Conservation (phyloP, 1,139 yeast genomes). For the Entelexis paramagnoliae region DNA sequence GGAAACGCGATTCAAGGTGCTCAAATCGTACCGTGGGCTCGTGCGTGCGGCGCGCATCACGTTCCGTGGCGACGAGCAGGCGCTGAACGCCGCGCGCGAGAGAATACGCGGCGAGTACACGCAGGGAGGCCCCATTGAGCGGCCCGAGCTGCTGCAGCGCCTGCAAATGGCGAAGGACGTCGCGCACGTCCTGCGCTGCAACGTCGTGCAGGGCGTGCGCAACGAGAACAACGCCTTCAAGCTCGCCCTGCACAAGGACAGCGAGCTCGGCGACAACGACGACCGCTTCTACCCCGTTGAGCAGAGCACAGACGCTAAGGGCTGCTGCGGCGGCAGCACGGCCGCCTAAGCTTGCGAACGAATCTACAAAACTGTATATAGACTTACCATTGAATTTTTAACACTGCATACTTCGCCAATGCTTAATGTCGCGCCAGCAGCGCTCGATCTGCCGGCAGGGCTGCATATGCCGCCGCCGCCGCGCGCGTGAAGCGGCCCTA, state of each 20-base stretch:
- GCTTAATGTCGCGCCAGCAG: too few relatives aligned
- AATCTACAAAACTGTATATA: too few relatives aligned
- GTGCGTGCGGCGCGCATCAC: conserved; percentile 63
- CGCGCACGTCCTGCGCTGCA: conserved; percentile 52
- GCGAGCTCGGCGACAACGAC: conserved; percentile 88
- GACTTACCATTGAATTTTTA: too few relatives aligned
- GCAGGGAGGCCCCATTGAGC: conserved; percentile 29
- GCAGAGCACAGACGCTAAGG: background rate
- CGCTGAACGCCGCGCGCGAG: conserved; percentile 52
- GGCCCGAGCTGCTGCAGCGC: conserved; percentile 41
- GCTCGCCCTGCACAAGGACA: conserved; percentile 61
- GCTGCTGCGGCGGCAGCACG: conserved; percentile 18
- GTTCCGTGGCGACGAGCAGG: conserved; percentile 45
- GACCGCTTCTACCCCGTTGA: conserved; percentile 15
- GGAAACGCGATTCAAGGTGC: conserved; percentile 13
- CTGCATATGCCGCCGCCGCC: too few relatives aligned
- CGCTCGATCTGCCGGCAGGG: too few relatives aligned
- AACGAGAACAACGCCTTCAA: conserved; percentile 28
- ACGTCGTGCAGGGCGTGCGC: conserved; percentile 71
- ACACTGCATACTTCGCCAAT: too few relatives aligned
- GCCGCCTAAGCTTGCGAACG: too few relatives aligned
- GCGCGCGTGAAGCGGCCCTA: too few relatives aligned
- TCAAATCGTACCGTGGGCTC: conserved; percentile 45
- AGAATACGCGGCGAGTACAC: conserved; percentile 44
- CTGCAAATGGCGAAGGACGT: conserved; percentile 53